Evolutionary conservation across 495 filamentous ascomycete species (phyloP), one percentile per base, ranked within the genome.

Genomic region (Choiromyces venosus): DNA sequence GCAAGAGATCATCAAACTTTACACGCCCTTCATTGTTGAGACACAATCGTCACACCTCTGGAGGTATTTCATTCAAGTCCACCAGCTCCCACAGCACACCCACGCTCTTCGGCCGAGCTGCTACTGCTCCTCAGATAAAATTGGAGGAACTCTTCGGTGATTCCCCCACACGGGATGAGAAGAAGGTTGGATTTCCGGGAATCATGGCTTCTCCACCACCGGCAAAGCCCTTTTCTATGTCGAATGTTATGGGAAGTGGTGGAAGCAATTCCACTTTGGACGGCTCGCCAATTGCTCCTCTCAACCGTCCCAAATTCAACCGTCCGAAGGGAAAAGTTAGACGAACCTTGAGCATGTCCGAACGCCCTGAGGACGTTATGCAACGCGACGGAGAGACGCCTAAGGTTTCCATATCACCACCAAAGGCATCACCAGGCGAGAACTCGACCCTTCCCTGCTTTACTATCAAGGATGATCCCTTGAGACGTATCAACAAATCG

Each of bases 281-380:
- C 80, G 92, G 89, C 61, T 94, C 93, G 16, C 93, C 93, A 16
- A 86, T 89, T 52, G 85, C 85, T 65, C 87, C 85, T 69, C 89
- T 93, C 71, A 83, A 91, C 64, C 88, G 92, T 71, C 92, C 92
- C 68, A 76, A 90, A 89, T 29, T 87, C 88, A 70, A 86, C 87
- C 82, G 94, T 67, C 91, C 93, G 19, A 89, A 93, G 74, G 97
- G 96, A 81, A 91, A 92, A 74, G 94, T 93, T 75, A 89, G 95
- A 38, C 88, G 95, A 68, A 97, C 94, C 56, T 85, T 97, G 80
- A 97, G 94, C 85, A 98, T 99, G 95, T 98, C 94, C 83, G 95
- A 98, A 82, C 88, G 91, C 79, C 91, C 94, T 0, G 92, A 87
- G 71, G 95, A 98, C 80, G 86, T 97, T 33, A 91, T 96, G 82